These are phyloP conservation scores for Cyathus striatus DNA, from an alignment of 768 basidiomycete species.

Conservation along the genomic window DNA sequence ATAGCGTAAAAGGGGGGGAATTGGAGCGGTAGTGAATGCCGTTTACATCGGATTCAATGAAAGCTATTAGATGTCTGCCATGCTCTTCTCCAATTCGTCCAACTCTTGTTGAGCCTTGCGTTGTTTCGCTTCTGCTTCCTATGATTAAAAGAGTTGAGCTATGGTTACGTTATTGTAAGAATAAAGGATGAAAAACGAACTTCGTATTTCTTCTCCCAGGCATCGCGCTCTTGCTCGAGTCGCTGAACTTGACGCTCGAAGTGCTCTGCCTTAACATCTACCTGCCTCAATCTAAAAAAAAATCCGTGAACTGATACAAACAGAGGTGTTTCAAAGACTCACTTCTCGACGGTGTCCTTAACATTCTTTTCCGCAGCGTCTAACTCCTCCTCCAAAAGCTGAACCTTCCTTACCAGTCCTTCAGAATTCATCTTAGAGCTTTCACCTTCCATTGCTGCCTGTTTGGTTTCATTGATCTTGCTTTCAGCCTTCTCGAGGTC, in stretches of 20 bases:
- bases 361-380: conserved; percentile 94
- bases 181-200: conserved; percentile 44
- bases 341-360: conserved; percentile 97
- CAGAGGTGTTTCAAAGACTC: conserved; percentile 18
- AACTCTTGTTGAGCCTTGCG: conserved; percentile 72
- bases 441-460: conserved; percentile 61
- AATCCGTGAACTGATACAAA: no score
- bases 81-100: conserved; percentile 72
- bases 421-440: conserved; percentile 68
- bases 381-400: conserved; percentile 91
- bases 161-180: conserved; percentile 2
- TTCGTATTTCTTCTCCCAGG: conserved; percentile 94
- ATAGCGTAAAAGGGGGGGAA: neutral
- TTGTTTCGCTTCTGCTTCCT: conserved; percentile 75
- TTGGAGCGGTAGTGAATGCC: neutral
- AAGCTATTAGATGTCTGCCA: conserved; percentile 59
- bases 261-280: conserved; percentile 98
- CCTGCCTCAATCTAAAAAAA: conserved; percentile 81
- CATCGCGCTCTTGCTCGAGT: conserved; percentile 86
- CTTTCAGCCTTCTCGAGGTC: conserved; percentile 70
- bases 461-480: conserved; percentile 63
- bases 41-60: neutral
- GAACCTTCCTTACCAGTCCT: conserved; percentile 74
- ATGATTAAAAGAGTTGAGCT: conserved; percentile 8
- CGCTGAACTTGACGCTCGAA: conserved; percentile 89